Base-by-base conservation (phyloP, 352 stramenopile species). In the Pythium phragmitis region DNA sequence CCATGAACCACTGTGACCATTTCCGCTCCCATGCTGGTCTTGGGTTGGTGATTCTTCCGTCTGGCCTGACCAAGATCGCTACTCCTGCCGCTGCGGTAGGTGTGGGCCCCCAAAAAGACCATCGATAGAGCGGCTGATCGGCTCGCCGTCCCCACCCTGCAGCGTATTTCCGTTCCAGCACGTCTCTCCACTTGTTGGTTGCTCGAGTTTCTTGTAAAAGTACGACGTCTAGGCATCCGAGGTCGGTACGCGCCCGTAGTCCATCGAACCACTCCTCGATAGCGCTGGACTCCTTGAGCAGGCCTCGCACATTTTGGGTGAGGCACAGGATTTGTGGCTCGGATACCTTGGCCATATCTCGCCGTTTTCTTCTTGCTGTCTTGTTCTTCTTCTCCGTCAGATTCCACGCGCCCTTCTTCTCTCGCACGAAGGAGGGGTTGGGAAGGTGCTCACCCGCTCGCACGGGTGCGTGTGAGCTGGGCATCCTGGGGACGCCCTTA, bases 1-100 rank as follows among this genome's bases (percentile, higher is more conserved):
- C 59, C 59, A 65, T 54, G 28, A 43, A 59, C 59, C 59, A 59
- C n/a, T 34, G 59, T 3, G 48, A 41, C 59, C 59, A 65, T 0
- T 17, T 23, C 53, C 28, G n/a, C 1, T 34, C 17, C 59, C 59
- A 65, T 0, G 59, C 2, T 21, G 59, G 59, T 11, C 26, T 14
- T 7, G 59, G 59, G 26, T 53, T 46, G 1, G 6, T 17, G 1
- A 54, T 7, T 3, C 17, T 3, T 4, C 26, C 23, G 8, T 39
- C 36, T 12, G 49, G 59, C 12, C 42, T 23, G 3, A 65, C 23
- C 0, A 65, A 49, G 9, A 65, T 65, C 0, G 59, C 59, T 0
- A 65, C 57, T 4, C 48, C 59, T 2, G 49, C 39, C 2, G 50
- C 50, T 2, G 59, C 26, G 8, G 34, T 33, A 6, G 48, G 48